Base-by-base conservation (phyloP, 2,329 filamentous ascomycete genomes). In the Blastomyces parvus region DNA sequence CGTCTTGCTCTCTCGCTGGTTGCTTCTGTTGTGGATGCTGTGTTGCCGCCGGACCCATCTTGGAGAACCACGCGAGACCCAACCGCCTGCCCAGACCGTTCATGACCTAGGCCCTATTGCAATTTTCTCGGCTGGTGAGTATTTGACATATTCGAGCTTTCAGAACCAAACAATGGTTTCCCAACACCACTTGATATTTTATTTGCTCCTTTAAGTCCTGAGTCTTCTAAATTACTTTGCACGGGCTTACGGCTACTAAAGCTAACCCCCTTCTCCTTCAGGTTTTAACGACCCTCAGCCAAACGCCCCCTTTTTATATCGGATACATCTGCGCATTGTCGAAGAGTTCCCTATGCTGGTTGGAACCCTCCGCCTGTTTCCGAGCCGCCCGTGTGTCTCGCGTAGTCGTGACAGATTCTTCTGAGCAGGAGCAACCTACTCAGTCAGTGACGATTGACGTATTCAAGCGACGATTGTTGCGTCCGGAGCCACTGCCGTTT, bases 11-110 rank as follows among this genome's bases (percentile, higher is more conserved):
- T 38, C 19, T 57, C 25, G 36, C 25, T 50, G 53, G 25, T 11
- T 61, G 53, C 56, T 61, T 46, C 56, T 62, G 30, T 48, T 64
- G 53, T 40, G 44, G 46, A 17, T 53, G 22, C 42, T 64, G 64
- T 64, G 64, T 30, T 60, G 59, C 46, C 52, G 56, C 64, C 60
- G 61, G 40, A 53, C 62, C 61, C 65, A 57, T 60, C 57, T 61
- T 30, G 36, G 30, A 9, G 9, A 48, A 25, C 42, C 58, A 48
- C 25, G 58, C 58, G 58, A 59, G n/a, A 46, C 30, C 38, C 46
- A 50, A 36, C 42, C 27, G 22, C 13, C 22, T 25, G 42, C 44
- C 44, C 38, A 42, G 61, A 38, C 62, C 50, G 42, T 48, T 46
- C 27, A 53, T 53, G 57, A 60, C 25, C 57, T 59, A 46, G 58